Percentiles rank a stretch among this genome's conserved stretches.
Conservation (phyloP, 2,329 filamentous ascomycete species). For the Aspergillus fischeri region DNA sequence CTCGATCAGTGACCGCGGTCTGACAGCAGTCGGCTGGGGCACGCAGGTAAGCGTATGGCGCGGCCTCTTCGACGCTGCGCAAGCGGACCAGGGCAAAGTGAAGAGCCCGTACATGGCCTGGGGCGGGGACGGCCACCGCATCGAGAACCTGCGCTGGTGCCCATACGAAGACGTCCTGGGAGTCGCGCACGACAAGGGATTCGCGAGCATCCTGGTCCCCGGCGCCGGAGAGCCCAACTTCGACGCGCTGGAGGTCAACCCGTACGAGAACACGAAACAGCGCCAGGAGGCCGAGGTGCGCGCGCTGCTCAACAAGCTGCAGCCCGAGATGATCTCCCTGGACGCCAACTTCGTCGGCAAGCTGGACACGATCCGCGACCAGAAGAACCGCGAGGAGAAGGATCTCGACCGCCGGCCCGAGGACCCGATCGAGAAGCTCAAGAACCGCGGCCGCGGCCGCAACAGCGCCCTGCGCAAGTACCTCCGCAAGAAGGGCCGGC, state of each 20-base stretch:
- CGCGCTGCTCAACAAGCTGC: slow-evolving; percentile 84
- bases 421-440: slow-evolving; percentile 56
- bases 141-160: slow-evolving; percentile 85
- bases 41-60: slow-evolving; percentile 89
- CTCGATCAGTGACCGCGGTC: slow-evolving; percentile 79
- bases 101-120: slow-evolving; percentile 89
- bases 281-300: slow-evolving; percentile 90
- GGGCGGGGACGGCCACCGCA: slow-evolving; percentile 76
- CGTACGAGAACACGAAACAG: slow-evolving; percentile 90
- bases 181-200: slow-evolving; percentile 77
- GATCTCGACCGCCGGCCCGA: slow-evolving; percentile 70
- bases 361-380: slow-evolving; percentile 74
- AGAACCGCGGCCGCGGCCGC: slow-evolving; percentile 79
- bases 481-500: slow-evolving; percentile 82
- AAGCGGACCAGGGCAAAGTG: slow-evolving; percentile 69
- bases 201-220: slow-evolving; percentile 84
- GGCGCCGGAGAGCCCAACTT: slow-evolving; percentile 97
- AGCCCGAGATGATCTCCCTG: slow-evolving; percentile 94
- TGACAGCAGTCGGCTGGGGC: slow-evolving; percentile 88
- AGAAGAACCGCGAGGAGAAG: slow-evolving; percentile 70
- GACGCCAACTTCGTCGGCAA: slow-evolving; percentile 89
- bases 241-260: slow-evolving; percentile 88
- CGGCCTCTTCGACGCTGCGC: slow-evolving; percentile 74
- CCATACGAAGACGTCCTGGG: slow-evolving; percentile 93
- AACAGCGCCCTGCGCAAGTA: slow-evolving; percentile 86